Base-by-base conservation (phyloP, 345 rosid genomes). In the Erysimum cheiranthoides region DNA sequence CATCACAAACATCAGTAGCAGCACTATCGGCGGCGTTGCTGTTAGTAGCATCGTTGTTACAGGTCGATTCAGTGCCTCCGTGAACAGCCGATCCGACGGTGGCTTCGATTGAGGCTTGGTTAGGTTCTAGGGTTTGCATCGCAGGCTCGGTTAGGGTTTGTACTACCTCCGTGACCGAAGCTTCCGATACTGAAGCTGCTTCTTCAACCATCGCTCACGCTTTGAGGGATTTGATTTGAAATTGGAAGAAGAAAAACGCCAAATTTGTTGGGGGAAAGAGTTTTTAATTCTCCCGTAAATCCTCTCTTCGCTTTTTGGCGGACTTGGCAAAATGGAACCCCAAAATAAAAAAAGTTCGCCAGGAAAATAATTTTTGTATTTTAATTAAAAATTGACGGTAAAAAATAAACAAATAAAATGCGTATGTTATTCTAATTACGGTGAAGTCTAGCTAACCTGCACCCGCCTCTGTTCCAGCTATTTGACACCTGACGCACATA, bases 41-140 rank as follows among this genome's bases (percentile, higher is more conserved):
- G 75, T 78, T 81, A 21, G 28, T 57, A 10, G 8, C 32, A 0
- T 39, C 56, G 66, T 76, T 80, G 76, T 91, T 86, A 75, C 90
- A 86, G 4, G 86, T 82, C 28, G 97, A 92, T 56, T 89, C 92
- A 5, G 87, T 70, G 58, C 84, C 98, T 42, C 83, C 87, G 38
- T 77, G 87, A 62, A 47, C 73, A 38, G 21, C 68, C 1, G 87
- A 84, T 42, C 68, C 87, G 36, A 81, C 51, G 8, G 81, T 84
- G 57, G 88, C 89, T 56, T 82, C 89, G 25, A 75, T 75, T 30
- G 91, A 83, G 70, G 78, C 68, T 74, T 35, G 87, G 3, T 68
- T 69, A 21, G 73, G 47, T 69, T 73, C 87, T 36, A 77, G 77
- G 81, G 81, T 78, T 78, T 78, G 73, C 8, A 13, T 56, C 39